phyloP scores from a whole-genome alignment of 2,329 filamentous ascomycete genomes.

The Neoscytalidium dimidiatum region DNA sequence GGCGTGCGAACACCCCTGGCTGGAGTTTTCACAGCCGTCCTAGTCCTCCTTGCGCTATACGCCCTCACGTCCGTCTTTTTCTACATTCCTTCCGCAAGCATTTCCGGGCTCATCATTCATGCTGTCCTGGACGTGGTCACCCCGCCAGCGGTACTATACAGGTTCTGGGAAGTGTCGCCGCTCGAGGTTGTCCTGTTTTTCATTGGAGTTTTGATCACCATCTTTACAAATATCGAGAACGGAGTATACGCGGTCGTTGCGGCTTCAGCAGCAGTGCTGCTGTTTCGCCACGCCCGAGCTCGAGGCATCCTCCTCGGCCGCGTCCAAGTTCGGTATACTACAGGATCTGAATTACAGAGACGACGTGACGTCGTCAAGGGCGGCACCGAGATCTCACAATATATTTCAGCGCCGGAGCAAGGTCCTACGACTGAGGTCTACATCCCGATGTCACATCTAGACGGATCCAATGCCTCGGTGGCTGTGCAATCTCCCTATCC shows the following conservation, averaged over 20 bases:
- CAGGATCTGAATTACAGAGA: background rate
- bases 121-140: constrained; percentile 65
- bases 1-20: constrained; percentile 64
- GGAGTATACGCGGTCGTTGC: constrained; percentile 61
- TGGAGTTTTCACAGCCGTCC: constrained; percentile 61
- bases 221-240: constrained; percentile 62
- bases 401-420: background rate
- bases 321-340: constrained; percentile 21
- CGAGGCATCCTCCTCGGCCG: constrained; percentile 27
- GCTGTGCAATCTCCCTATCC: constrained; percentile 45
- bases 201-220: constrained; percentile 65
- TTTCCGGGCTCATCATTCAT: constrained; percentile 67
- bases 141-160: constrained; percentile 60
- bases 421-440: background rate
- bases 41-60: constrained; percentile 64
- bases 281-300: constrained; percentile 61
- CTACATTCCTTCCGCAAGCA: constrained; percentile 68
- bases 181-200: constrained; percentile 66
- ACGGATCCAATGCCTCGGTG: background rate
- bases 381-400: background rate
- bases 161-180: constrained; percentile 65
- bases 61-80: constrained; percentile 62
- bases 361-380: background rate
- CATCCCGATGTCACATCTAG: background rate
- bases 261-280: constrained; percentile 58